Evolutionary conservation across 2,329 filamentous ascomycete species (phyloP), one percentile per base, ranked within the genome.

Genomic region (Thelonectria rubi): DNA sequence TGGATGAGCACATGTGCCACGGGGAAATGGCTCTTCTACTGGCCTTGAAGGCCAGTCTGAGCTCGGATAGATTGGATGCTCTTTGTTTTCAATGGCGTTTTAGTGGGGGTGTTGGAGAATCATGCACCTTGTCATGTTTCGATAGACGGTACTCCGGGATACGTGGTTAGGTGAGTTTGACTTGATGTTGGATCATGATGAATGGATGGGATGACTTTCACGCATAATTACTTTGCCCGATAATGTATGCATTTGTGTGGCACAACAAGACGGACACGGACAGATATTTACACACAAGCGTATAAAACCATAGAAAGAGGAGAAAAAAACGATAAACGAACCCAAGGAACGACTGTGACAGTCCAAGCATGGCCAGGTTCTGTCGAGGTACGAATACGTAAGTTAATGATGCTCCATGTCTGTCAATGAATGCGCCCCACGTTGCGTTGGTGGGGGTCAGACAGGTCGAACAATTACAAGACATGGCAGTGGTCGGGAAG

Each of bases 381-480:
- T 30, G 7, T 30, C 26, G 26, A 30, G 40, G 40, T 20, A 17
- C 18, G n/a, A 17, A 43, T 43, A 43, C 40, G 40, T 43, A 43
- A 43, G 15, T 43, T 9, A 5, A 14, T 40, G n/a, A 20, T 43
- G 40, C 6, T 8, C 12, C 24, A 37, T 30, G 49, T 51, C 20
- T 46, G 42, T 46, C 18, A 51, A 46, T 30, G 18, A 26, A 26
- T 34, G 26, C 26, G 53, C 45, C 53, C 53, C 53, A 42, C 53
- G 45, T 48, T 48, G 45, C 21, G 34, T 34, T 56, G 20, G 53
- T 56, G 52, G 52, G 52, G 52, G 52, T 55, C 52, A 21, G 20
- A 18, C 42, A 21, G 7, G 20, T 18, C 18, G 18, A 42, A 30
- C 18, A 21, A 26, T 43, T 48, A 32, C 18, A 39, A 39, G 15